Evolutionary conservation across 176 grass and related monocot species (phyloP).

Genomic region (Phyllostachys edulis): DNA sequence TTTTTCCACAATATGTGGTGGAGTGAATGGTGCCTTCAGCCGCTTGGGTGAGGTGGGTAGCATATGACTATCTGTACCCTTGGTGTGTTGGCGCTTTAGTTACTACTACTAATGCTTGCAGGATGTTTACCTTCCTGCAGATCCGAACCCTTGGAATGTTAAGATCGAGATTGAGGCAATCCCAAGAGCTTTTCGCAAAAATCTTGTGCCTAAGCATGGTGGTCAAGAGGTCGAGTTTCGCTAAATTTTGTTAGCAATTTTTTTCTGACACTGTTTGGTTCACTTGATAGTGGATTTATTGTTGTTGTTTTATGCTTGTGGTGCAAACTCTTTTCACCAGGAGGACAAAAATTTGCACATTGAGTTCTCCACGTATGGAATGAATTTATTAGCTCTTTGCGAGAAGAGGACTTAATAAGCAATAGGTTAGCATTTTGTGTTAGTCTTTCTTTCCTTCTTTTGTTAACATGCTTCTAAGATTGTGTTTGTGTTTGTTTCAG

Average conservation of each 20-base stretch:
- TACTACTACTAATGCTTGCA: slow-evolving; percentile 20
- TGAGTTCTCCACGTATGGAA: slow-evolving; percentile 85
- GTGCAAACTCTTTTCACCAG: slow-evolving; percentile 35
- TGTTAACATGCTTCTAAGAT: neutral
- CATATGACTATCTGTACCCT: slow-evolving; percentile 27
- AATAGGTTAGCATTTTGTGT: slow-evolving; percentile 51
- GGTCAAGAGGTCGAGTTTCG: neutral
- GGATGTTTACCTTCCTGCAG: slow-evolving; percentile 49
- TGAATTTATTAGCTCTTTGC: slow-evolving; percentile 74
- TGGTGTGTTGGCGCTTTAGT: neutral
- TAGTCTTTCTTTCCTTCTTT: slow-evolving; percentile 10
- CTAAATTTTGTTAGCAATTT: neutral
- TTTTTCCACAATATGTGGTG: slow-evolving; percentile 95
- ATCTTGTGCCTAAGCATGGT: slow-evolving; percentile 49
- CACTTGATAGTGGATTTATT: neutral
- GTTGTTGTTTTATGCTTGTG: neutral
- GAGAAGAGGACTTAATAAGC: slow-evolving; percentile 87
- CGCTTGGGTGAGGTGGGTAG: slow-evolving; percentile 84
- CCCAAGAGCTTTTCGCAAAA: slow-evolving; percentile 54
- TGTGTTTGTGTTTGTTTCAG: slow-evolving; percentile 37
- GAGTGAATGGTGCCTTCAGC: slow-evolving; percentile 88
- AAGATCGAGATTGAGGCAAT: slow-evolving; percentile 87
- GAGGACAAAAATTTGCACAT: slow-evolving; percentile 38
- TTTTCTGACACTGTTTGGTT: neutral
- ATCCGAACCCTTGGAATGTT: slow-evolving; percentile 92